Evolutionary conservation across 2,329 filamentous ascomycete genomes (phyloP), one percentile per base, ranked within the genome.

Genomic region (Penicillium sp.): DNA sequence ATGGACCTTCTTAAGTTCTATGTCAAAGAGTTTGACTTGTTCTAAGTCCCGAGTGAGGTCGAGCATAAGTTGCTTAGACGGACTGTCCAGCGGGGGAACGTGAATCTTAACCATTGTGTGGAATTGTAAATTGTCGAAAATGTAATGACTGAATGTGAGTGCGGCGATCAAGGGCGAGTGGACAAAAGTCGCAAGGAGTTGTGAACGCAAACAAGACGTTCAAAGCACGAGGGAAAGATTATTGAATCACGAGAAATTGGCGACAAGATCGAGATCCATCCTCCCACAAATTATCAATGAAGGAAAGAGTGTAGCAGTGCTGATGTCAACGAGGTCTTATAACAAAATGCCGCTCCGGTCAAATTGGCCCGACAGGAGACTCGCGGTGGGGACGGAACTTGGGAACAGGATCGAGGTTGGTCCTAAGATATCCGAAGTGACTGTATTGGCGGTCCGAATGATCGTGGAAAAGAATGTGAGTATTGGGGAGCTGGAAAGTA

Each of bases 1-100:
- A 55, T 79, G 74, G 26, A 77, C 75, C 33, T 72, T 73, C 50
- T 77, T 77, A n/a, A 78, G 63, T 45, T 80, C 77, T 13, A 63
- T 61, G 50, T 76, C 75, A 58, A 78, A 77, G 26, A 79, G 54
- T 19, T 70, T 72, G 16, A 78, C 70, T 47, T 76, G 69, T 54
- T 78, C 72, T 11, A 80, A 68, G 19, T 78, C 75, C 19, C 66
- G 67, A 13, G 73, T 68, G 1, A 80, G 68, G 29, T 80, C 77
- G 8, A 69, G 63, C 19, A 78, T 67, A 2, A 77, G 70, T 61
- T 78, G 75, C 29, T 69, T 69, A 4, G 75, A 77, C 3, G 75
- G 75, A 47, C 74, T 77, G 61, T 77, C 76, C 52, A 73, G 45
- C 7, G 66, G 63, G 2, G 71, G 62, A 11, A 69, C 64, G 45